Evolutionary conservation across 2,329 filamentous ascomycete species (phyloP).

Genomic region (Chrysoporthe deuterocubensis): DNA sequence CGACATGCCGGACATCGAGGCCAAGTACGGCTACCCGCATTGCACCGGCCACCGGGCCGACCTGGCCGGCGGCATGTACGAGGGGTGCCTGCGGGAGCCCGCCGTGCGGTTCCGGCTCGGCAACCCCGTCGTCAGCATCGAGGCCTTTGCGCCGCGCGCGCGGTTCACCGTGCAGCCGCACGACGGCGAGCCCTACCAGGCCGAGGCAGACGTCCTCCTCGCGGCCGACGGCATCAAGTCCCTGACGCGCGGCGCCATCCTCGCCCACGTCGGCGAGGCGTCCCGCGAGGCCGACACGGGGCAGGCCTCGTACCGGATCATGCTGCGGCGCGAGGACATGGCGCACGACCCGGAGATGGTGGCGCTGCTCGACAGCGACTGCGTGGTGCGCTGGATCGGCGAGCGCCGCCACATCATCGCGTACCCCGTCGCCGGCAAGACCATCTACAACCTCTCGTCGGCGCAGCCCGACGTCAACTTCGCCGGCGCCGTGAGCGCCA

Average conservation of each 20-base stretch:
- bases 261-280: slow-evolving; percentile 54
- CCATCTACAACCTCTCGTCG: slow-evolving; percentile 67
- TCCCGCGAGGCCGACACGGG: slow-evolving; percentile 69
- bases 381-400: slow-evolving; percentile 76
- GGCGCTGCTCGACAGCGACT: slow-evolving; percentile 67
- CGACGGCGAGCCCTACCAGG: slow-evolving; percentile 55
- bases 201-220: slow-evolving; percentile 58
- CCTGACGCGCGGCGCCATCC: slow-evolving; percentile 54
- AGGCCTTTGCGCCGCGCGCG: slow-evolving; percentile 62
- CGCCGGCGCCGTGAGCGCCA: slow-evolving; percentile 59
- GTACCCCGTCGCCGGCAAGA: slow-evolving; percentile 72
- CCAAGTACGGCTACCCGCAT: slow-evolving; percentile 75
- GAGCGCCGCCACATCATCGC: slow-evolving; percentile 77
- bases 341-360: slow-evolving; percentile 67
- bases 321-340: slow-evolving; percentile 71
- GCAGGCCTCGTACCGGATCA: slow-evolving; percentile 79
- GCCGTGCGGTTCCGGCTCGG: slow-evolving; percentile 72
- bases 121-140: slow-evolving; percentile 57
- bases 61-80: slow-evolving; percentile 70
- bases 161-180: slow-evolving; percentile 64
- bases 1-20: slow-evolving; percentile 67
- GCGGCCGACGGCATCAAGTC: slow-evolving; percentile 63
- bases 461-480: slow-evolving; percentile 66
- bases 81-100: slow-evolving; percentile 67
- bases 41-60: slow-evolving; percentile 80